These are phyloP conservation scores for Lipomyces yamadae DNA, from an alignment of 805 yeast species.

Conservation along the genomic window DNA sequence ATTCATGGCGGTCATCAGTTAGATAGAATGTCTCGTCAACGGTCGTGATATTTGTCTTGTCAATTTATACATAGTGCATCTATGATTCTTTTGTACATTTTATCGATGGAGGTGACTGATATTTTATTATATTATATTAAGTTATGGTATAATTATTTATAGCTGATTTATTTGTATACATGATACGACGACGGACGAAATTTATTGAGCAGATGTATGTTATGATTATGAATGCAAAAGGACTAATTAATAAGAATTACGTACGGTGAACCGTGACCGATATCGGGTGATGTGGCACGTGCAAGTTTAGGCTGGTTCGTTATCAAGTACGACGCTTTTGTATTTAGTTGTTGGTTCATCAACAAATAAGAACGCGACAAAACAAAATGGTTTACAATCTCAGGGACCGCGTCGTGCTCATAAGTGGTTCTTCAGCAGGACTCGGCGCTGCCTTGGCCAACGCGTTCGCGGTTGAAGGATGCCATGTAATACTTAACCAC, in stretches of 20 bases:
- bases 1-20: not conserved
- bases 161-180: not conserved
- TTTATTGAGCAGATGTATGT: not conserved
- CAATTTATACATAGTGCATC: not conserved
- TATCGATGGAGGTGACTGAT: not conserved
- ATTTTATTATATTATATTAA: not conserved
- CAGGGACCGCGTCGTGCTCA: conserved; percentile 44
- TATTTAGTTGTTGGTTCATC: not conserved
- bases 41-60: too few species aligned
- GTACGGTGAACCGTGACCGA: not conserved
- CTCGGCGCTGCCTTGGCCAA: conserved; percentile 47
- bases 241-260: not conserved
- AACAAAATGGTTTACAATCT: conserved; percentile 34
- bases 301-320: not conserved
- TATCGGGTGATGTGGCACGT: not conserved
- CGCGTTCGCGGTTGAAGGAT: conserved; percentile 48
- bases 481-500: conserved; percentile 47
- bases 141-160: not conserved
- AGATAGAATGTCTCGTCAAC: not conserved
- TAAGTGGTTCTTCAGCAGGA: conserved; percentile 47
- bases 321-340: not conserved
- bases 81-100: not conserved
- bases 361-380: not conserved
- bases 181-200: not conserved
- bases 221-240: conserved; percentile 1